Evolutionary conservation across 2,329 filamentous ascomycete genomes (phyloP), one percentile per base, ranked within the genome.

Genomic region (Cephalotrichum gorgonifer): DNA sequence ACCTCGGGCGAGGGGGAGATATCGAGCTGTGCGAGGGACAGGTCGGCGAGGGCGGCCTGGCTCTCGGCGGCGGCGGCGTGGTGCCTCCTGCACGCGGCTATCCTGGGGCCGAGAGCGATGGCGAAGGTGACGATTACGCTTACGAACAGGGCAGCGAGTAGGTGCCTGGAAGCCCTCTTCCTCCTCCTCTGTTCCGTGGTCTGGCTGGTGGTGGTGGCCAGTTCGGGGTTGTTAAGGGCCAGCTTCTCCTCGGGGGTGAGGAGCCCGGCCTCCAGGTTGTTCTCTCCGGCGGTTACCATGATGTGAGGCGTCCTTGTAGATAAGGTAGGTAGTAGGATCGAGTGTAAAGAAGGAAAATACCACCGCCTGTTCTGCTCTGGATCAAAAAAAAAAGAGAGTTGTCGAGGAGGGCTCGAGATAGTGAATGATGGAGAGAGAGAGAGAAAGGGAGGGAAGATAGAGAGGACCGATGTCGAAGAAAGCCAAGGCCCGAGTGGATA

Each of bases 1-100:
- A 75, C 78, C 61, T 85, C 77, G 49, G 74, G 73, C 22, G 81
- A 77, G 50, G 83, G 66, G 23, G 71, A 70, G 52, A 74, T 69
- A 48, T 83, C 65, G 49, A 81, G 48, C 39, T 51, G 44, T 48
- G 52, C 45, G 8, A 53, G 35, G 30, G 43, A 31, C 20, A 47
- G 44, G 22, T 47, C 49, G 26, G 46, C 48, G 9, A 25, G 27
- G 4, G 45, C 33, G 30, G 17, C 17, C 35, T 39, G n/a, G 14
- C 8, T 33, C 8, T 38, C 43, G 8, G 22, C 31, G 44, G 26
- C 17, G 23, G 12, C 41, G 9, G 26, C 31, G 9, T 46, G 38
- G 23, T 28, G 30, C 12, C 23, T 45, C 2, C 17, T 17, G 30
- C 28, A 39, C 8, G 15, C n/a, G 45, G 23, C 12, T n/a, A 47